These are phyloP conservation scores for Neofusicoccum sp. DNA, from an alignment of 2,329 filamentous ascomycete genomes.

Conservation along the genomic window DNA sequence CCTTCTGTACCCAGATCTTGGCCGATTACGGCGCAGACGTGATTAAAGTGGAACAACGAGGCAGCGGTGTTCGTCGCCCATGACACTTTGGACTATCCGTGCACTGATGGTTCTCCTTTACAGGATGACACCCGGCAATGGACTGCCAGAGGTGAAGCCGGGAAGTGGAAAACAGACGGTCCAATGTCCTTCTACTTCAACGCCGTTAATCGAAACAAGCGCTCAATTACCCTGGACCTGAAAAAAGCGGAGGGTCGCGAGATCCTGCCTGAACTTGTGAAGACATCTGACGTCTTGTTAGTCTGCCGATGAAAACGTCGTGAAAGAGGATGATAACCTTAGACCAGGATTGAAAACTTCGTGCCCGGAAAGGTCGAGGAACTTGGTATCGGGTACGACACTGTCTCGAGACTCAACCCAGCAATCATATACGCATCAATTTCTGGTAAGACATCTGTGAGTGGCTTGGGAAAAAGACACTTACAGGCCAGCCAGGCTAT, in stretches of 20 bases:
- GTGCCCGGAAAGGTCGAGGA: conserved; percentile 47
- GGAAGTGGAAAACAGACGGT: conserved; percentile 28
- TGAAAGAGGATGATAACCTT: neutral
- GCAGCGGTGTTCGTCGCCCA: conserved; percentile 24
- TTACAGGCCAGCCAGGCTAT: conserved; percentile 36
- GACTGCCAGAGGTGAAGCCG: conserved; percentile 33
- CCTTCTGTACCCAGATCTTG: conserved; percentile 24
- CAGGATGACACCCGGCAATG: conserved; percentile 37
- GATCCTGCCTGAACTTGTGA: conserved; percentile 27
- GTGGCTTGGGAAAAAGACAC: conserved; percentile 37
- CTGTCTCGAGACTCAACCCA: conserved; percentile 40
- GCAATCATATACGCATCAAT: conserved; percentile 48
- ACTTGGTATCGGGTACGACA: conserved; percentile 45
- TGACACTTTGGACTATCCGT: neutral
- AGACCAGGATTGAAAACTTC: conserved; percentile 46
- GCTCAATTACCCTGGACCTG: conserved; percentile 43
- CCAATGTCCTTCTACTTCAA: conserved; percentile 49
- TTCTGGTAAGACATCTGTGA: conserved; percentile 33
- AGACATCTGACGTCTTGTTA: conserved; percentile 41
- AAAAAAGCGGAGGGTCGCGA: conserved; percentile 41
- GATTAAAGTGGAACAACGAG: conserved; percentile 46
- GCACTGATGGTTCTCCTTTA: neutral
- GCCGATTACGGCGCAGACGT: conserved; percentile 31
- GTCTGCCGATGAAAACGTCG: neutral
- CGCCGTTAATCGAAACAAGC: conserved; percentile 50